phyloP scores from a whole-genome alignment of 2,329 filamentous ascomycete species.

The Ophiostoma sp. region DNA sequence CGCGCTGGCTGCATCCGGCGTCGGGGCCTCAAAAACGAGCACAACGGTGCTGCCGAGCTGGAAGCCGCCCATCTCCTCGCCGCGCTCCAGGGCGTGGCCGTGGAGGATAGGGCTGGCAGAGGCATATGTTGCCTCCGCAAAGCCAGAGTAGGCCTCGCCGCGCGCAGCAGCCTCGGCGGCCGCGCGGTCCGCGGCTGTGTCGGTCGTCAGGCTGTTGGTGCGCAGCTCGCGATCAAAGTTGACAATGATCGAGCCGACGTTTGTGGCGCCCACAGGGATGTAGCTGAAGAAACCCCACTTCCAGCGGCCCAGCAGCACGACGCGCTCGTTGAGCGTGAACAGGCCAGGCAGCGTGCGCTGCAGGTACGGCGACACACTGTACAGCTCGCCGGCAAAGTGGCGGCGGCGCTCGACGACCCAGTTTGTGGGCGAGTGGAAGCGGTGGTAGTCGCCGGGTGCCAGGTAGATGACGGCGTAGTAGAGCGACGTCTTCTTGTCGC shows the following conservation, averaged over 20 bases:
- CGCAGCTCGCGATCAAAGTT: conserved; percentile 94
- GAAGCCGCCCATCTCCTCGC: conserved; percentile 98
- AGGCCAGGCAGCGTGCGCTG: conserved; percentile 87
- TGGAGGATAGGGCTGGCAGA: conserved; percentile 69
- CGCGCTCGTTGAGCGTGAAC: conserved; percentile 93
- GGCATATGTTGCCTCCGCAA: conserved; percentile 83
- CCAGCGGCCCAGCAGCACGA: conserved; percentile 90
- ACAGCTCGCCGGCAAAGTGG: conserved; percentile 97
- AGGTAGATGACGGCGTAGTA: conserved; percentile 96
- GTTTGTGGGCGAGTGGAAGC: conserved; percentile 89
- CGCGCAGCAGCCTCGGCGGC: conserved; percentile 70
- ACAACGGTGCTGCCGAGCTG: conserved; percentile 93
- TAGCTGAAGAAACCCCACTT: conserved; percentile 96
- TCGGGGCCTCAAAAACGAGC: conserved; percentile 89
- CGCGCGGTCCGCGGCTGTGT: conserved; percentile 82
- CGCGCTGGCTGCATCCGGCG: conserved; percentile 27
- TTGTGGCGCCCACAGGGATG: conserved; percentile 92
- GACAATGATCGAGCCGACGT: conserved; percentile 92
- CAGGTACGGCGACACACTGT: conserved; percentile 89
- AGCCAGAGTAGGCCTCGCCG: conserved; percentile 83
- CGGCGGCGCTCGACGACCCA: conserved; percentile 93
- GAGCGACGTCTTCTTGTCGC: conserved; percentile 55
- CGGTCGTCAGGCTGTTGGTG: conserved; percentile 85
- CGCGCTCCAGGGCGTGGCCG: conserved; percentile 76
- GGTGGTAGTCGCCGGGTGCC: conserved; percentile 95